A percentile compares a stretch with the other conserved stretches of the same genome.
Evolutionary conservation across 1,139 yeast species (phyloP).

Genomic region (Geotrichum bryndzae): DNA sequence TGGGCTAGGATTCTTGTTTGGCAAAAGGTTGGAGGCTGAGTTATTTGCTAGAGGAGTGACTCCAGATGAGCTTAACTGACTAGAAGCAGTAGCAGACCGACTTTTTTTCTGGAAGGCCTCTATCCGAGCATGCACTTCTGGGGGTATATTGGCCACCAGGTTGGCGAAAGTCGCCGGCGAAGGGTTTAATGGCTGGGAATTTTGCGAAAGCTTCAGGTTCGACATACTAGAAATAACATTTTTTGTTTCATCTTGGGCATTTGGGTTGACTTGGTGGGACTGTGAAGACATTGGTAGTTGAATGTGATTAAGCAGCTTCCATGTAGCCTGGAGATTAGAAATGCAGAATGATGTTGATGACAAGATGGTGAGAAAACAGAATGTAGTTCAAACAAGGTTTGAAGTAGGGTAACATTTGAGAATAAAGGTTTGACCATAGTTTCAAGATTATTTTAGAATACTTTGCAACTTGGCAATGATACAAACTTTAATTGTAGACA

Average conservation of each 20-base stretch:
- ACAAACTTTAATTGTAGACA: no score
- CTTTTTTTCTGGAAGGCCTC: slow-evolving; percentile 53
- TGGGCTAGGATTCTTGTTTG: background rate
- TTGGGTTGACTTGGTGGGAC: background rate
- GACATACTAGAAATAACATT: background rate
- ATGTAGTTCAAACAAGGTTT: background rate
- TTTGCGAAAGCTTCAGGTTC: slow-evolving; percentile 7
- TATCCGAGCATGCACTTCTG: slow-evolving; percentile 69
- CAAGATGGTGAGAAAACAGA: background rate
- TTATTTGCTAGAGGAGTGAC: background rate
- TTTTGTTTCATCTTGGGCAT: background rate
- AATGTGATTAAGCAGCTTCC: background rate
- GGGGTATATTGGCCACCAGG: slow-evolving; percentile 36
- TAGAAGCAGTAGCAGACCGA: slow-evolving; percentile 2
- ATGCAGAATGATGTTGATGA: background rate
- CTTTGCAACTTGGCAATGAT: no score
- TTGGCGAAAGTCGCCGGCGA: slow-evolving; percentile 19
- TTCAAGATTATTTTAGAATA: no score
- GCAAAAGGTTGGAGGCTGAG: background rate
- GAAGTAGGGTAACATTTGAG: no score
- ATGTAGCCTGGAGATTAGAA: background rate
- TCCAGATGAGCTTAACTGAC: background rate
- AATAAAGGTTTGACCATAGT: no score
- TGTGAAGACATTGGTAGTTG: background rate
- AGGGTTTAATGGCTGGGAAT: slow-evolving; percentile 7